Evolutionary conservation across 2,329 filamentous ascomycete genomes (phyloP), one percentile per base, ranked within the genome.

Genomic region (Phialophora chinensis): DNA sequence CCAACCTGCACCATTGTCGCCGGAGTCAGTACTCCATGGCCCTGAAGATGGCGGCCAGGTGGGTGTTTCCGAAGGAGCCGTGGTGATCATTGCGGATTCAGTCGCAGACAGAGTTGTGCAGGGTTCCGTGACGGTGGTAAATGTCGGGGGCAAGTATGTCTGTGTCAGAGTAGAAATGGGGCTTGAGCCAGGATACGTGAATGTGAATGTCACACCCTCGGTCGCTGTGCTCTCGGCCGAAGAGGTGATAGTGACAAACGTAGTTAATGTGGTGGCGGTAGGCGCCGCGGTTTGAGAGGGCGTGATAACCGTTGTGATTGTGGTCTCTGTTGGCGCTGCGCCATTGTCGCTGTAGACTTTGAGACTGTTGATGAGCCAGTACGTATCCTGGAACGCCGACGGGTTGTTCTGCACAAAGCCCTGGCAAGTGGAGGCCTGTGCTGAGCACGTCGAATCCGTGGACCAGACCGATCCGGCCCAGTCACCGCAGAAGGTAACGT

Each of bases 401-500:
- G 92, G 90, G 77, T 93, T 91, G 71, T 85, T 81, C 65, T 83
- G 83, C 31, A 96, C 93, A 76, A 87, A 96, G 27, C 87, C 86
- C 31, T 88, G 77, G 81, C 93, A 97, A 0, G 87, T 88, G 44
- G 78, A 70, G 0, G 87, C 90, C 71, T 87, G 81, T 47, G 84
- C 78, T 1, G 83, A 79, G 77, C 91, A 93, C 50, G 85, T 83
- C 6, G 79, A 67, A 67, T 88, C 84, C 33, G 77, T 74, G 58
- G 75, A 74, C 89, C 90, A 96, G 47, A 88, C 87, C 53, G 81
- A 76, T 33, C 91, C 91, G 6, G 93, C 93, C 93, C 93, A 97
- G 74, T 90, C 87, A n/a, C 93, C 93, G 78, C 93, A 97, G 77
- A 96, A 92, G 6, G 90, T 91, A 0, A 89, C 94, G 79, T 95